These are phyloP conservation scores for Ophiostoma ulmi DNA, from an alignment of 2,329 filamentous ascomycete species.

Conservation along the genomic window DNA sequence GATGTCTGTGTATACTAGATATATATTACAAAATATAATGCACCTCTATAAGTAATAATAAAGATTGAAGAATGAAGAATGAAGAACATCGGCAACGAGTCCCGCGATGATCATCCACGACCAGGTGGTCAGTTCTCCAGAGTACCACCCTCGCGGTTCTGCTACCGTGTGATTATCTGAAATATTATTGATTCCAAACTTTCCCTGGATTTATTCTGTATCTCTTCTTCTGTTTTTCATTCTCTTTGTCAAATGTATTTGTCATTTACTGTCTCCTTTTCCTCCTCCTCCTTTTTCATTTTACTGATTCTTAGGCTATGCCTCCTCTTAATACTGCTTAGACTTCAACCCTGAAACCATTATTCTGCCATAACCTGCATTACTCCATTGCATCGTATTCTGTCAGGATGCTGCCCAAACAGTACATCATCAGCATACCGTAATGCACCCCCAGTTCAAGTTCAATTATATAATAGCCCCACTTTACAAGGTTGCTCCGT, in stretches of 20 bases:
- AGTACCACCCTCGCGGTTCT: neutral
- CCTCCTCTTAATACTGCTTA: neutral
- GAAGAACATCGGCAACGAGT: neutral
- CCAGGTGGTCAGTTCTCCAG: neutral
- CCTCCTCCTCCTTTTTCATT: neutral
- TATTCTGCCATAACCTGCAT: neutral
- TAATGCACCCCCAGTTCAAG: neutral
- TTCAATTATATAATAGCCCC: neutral
- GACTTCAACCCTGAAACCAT: neutral
- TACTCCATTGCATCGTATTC: neutral
- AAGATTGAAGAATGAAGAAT: too few species aligned
- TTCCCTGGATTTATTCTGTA: neutral
- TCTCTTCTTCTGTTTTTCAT: neutral
- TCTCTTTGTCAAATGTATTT: too few species aligned
- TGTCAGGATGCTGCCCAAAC: neutral
- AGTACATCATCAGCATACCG: neutral
- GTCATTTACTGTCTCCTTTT: neutral
- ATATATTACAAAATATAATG: neutral
- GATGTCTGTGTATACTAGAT: neutral
- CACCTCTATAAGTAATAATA: neutral
- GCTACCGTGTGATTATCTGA: neutral
- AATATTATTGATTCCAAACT: neutral
- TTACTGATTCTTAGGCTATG: neutral
- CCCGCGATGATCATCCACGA: neutral
- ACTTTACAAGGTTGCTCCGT: neutral